A percentile compares a stretch with the other conserved stretches of the same genome.
phyloP scores from a whole-genome alignment of 1,284 basidiomycete species.

The Meira miltonrushii region DNA sequence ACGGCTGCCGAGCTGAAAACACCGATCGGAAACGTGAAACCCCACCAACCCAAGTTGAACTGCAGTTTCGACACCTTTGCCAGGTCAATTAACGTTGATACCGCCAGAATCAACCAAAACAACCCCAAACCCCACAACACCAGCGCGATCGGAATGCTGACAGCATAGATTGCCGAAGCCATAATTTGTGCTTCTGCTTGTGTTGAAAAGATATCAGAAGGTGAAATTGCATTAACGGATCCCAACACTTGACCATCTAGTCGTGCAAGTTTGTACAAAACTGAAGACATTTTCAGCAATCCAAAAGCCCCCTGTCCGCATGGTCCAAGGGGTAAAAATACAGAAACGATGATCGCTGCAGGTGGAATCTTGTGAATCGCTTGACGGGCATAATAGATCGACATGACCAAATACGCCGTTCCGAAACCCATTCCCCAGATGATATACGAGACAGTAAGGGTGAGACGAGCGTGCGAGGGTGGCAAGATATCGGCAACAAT shows the following conservation, averaged over 20 bases:
- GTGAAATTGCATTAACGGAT: too few species aligned
- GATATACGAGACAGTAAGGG: constrained; percentile 57
- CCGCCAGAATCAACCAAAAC: constrained; percentile 54
- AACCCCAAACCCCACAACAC: constrained; percentile 56
- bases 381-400: constrained; percentile 60
- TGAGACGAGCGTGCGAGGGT: constrained; percentile 58
- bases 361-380: constrained; percentile 54
- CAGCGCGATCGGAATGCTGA: constrained; percentile 41
- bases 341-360: constrained; percentile 59
- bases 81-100: constrained; percentile 37
- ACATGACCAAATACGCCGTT: constrained; percentile 61
- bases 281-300: constrained; percentile 56
- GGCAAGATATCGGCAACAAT: constrained; percentile 60
- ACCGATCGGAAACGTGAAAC: constrained; percentile 38
- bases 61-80: constrained; percentile 23
- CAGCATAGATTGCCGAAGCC: constrained; percentile 28
- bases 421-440: constrained; percentile 55
- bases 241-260: constrained; percentile 13
- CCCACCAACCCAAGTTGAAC: constrained; percentile 46
- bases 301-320: constrained; percentile 64
- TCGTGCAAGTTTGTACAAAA: constrained; percentile 16
- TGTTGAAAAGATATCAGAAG: constrained; percentile 8
- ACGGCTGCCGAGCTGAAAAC: constrained; percentile 25
- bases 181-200: constrained; percentile 17
- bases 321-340: constrained; percentile 61